Evolutionary conservation across 495 filamentous ascomycete genomes (phyloP).

Genomic region (Elaphomyces granulatus): DNA sequence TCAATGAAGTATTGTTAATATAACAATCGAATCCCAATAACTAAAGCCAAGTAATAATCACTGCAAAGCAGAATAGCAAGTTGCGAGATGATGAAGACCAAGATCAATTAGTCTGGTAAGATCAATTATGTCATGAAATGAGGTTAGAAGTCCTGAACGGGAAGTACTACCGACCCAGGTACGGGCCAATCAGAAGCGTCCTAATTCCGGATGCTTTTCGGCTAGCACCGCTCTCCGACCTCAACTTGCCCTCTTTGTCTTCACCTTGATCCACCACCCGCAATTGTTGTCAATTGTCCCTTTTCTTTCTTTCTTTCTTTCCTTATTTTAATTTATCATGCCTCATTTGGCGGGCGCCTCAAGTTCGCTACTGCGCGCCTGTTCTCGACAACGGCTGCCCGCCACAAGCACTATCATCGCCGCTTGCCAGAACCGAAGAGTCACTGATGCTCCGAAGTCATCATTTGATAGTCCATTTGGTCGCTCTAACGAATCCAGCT

Average conservation of each 20-base stretch:
- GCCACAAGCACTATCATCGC: conserved; percentile 31
- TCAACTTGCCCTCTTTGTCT: conserved; percentile 12
- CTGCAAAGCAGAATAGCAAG: too few species aligned
- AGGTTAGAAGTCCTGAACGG: too few species aligned
- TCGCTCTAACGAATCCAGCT: conserved; percentile 22
- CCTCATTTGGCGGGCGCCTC: conserved; percentile 33
- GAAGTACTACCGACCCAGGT: too few species aligned
- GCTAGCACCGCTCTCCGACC: conserved; percentile 29
- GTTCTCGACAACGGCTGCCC: conserved; percentile 35
- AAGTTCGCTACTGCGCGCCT: conserved; percentile 34
- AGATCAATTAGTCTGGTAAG: too few species aligned
- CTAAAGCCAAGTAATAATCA: too few species aligned
- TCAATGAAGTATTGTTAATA: too few species aligned
- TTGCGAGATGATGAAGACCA: too few species aligned
- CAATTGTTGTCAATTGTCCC: conserved; percentile 8
- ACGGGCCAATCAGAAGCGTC: conserved; percentile 29
- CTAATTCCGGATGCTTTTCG: conserved; percentile 33
- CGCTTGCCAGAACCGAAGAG: conserved; percentile 35
- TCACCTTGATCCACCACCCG: conserved; percentile 13
- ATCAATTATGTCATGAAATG: too few species aligned
- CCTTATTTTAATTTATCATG: conserved; percentile 29
- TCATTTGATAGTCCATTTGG: conserved; percentile 39
- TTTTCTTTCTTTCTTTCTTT: conserved; percentile 32
- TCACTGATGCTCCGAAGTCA: conserved; percentile 30
- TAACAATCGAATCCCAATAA: too few species aligned